phyloP scores from a whole-genome alignment of 2,329 filamentous ascomycete genomes.

The Fusarium sp. region DNA sequence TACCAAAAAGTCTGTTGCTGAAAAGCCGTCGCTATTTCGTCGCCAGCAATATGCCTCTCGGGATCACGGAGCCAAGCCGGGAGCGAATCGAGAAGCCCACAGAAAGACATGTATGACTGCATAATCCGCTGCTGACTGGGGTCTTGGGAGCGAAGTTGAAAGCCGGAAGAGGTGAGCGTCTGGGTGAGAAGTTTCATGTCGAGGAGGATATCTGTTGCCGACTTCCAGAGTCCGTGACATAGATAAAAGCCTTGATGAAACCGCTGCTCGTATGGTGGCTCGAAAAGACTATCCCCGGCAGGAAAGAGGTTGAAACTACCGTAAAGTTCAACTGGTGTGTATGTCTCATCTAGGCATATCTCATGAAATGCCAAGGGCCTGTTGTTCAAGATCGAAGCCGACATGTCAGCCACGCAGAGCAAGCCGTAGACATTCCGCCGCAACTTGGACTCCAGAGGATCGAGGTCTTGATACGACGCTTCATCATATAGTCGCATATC shows the following conservation, averaged over 20 bases:
- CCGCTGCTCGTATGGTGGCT: constrained; percentile 4
- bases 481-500: constrained; percentile 19
- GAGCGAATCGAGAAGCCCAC: constrained; percentile 10
- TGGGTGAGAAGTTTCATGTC: constrained; percentile 11
- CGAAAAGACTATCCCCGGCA: not conserved
- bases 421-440: constrained; percentile 5
- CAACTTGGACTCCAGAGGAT: constrained; percentile 13
- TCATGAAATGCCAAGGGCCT: constrained; percentile 12
- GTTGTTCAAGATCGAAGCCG: constrained; percentile 20
- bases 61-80: constrained; percentile 18
- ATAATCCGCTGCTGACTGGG: constrained; percentile 10
- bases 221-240: constrained; percentile 10
- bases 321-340: not conserved
- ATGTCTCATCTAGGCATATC: constrained; percentile 1
- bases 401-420: constrained; percentile 13
- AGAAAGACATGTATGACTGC: constrained; percentile 21
- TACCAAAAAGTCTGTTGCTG: constrained; percentile 18
- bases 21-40: constrained; percentile 2
- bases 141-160: not conserved
- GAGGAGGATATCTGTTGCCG: constrained; percentile 7
- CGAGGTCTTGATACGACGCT: constrained; percentile 2
- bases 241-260: constrained; percentile 14
- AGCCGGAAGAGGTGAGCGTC: not conserved
- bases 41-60: not conserved
- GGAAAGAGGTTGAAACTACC: not conserved